Evolutionary conservation across 169 alveolate species (phyloP), one percentile per base, ranked within the genome.

Genomic region (Plasmodium reichenowi): DNA sequence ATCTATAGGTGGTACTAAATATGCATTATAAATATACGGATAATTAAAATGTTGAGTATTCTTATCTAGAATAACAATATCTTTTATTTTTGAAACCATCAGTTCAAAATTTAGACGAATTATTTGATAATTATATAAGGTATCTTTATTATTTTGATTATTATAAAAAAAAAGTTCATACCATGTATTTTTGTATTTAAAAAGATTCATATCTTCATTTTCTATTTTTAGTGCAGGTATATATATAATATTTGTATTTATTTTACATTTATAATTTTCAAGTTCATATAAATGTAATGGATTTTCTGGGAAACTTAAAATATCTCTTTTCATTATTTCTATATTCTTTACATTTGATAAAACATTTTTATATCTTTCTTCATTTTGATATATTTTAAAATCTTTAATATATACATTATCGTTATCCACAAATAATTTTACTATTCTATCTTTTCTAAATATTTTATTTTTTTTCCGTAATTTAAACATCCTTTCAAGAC

Each of bases 151-250:
- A 22, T 17, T 68, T 24, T 59, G 29, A 6, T 59, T 66, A 67
- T 72, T 83, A 60, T 83, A 83, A 62, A 83, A 83, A 58, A 83
- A 68, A 9, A 83, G 59, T 60, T 83, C 91, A 83, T 68, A 70
- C 91, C 91, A 83, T 32, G 91, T 83, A 56, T 83, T 83, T 83
- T 58, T 68, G 20, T 68, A 83, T 83, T 83, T 83, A 22, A 83
- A 68, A 56, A 83, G 32, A 68, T 83, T 58, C 3, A 68, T 50
- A 12, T 83, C 83, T 22, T 83, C 91, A 45, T 43, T 68, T 56
- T 58, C 91, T 38, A 62, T 24, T 26, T 13, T 26, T 62, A 68
- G 29, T 20, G 58, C 76, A 17, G 85, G 72, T 24, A 70, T 54
- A 38, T 38, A 38, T n/a, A 54, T 72, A 83, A 54, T 72, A 83